Evolutionary conservation across 2,329 filamentous ascomycete species (phyloP).

Genomic region (Exophiala calicioides): DNA sequence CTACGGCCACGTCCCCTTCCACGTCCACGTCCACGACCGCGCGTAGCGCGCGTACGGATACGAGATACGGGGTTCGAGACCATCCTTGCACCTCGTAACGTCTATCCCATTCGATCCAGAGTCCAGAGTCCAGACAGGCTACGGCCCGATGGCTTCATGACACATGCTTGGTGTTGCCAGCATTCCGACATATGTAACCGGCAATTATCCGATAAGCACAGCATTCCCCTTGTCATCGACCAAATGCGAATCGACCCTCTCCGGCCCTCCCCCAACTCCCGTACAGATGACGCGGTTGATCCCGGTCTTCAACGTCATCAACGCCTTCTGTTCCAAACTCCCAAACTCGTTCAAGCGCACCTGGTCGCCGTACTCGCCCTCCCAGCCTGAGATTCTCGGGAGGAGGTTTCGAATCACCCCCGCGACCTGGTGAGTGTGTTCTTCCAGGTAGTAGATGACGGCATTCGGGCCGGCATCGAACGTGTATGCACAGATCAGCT

Average conservation of each 20-base stretch:
- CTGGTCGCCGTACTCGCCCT: conserved; percentile 59
- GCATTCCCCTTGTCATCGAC: conserved; percentile 63
- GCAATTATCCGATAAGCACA: conserved; percentile 6
- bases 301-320: conserved; percentile 69
- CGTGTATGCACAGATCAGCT: conserved; percentile 86
- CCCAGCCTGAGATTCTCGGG: conserved; percentile 54
- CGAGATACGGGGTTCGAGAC: no score
- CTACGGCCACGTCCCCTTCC: no score
- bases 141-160: no score
- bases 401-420: conserved; percentile 75
- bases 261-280: conserved; percentile 83
- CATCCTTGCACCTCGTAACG: no score
- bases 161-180: no score
- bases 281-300: conserved; percentile 90
- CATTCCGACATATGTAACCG: no score
- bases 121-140: no score
- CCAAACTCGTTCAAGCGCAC: conserved; percentile 53
- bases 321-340: conserved; percentile 59
- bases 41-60: neutral
- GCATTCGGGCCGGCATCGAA: conserved; percentile 97
- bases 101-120: no score
- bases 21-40: no score
- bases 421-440: conserved; percentile 71
- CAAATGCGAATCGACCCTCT: conserved; percentile 75
- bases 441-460: conserved; percentile 89